A percentile compares a stretch with the other conserved stretches of the same genome.
Conservation (phyloP, 208 protist genomes). For the Trypanosoma brucei region DNA sequence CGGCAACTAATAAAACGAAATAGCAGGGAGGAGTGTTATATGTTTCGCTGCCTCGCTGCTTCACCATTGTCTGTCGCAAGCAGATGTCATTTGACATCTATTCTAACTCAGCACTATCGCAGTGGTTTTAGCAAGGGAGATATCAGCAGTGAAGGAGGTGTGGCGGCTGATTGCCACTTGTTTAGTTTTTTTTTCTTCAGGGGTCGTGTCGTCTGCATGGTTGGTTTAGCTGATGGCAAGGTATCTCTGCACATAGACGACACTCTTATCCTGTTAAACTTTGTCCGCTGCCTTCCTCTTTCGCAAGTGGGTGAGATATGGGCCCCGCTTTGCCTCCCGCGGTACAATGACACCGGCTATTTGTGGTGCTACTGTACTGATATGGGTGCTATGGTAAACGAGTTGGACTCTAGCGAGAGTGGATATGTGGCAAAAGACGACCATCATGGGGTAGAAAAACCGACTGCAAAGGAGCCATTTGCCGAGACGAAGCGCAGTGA, state of each 20-base stretch:
- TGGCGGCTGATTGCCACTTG: conserved; percentile 28
- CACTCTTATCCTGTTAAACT: conserved; percentile 54
- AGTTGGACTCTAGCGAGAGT: neutral
- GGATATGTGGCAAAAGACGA: neutral
- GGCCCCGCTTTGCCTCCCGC: conserved; percentile 70
- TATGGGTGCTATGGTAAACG: conserved; percentile 25
- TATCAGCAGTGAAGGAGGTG: neutral
- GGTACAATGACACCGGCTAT: conserved; percentile 69
- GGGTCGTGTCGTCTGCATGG: conserved; percentile 30
- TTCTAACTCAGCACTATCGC: conserved; percentile 16
- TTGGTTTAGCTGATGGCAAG: conserved; percentile 11
- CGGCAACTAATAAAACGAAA: conserved; percentile 47
- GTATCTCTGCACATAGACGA: conserved; percentile 43
- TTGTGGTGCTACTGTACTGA: conserved; percentile 71
- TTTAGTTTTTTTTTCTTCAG: conserved; percentile 47
- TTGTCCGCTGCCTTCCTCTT: conserved; percentile 35
- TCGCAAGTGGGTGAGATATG: conserved; percentile 57
- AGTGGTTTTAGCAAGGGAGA: neutral
- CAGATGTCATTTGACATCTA: conserved; percentile 10
- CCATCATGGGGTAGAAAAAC: neutral
- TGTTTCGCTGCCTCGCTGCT: conserved; percentile 44
- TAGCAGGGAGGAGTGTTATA: conserved; percentile 33
- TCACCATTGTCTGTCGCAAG: conserved; percentile 21
- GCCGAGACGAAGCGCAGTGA: conserved; percentile 11
- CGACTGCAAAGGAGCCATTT: neutral